A percentile compares a stretch with the other conserved stretches of the same genome.
phyloP scores from a whole-genome alignment of 2,329 filamentous ascomycete species.

The Cercospora sp. region DNA sequence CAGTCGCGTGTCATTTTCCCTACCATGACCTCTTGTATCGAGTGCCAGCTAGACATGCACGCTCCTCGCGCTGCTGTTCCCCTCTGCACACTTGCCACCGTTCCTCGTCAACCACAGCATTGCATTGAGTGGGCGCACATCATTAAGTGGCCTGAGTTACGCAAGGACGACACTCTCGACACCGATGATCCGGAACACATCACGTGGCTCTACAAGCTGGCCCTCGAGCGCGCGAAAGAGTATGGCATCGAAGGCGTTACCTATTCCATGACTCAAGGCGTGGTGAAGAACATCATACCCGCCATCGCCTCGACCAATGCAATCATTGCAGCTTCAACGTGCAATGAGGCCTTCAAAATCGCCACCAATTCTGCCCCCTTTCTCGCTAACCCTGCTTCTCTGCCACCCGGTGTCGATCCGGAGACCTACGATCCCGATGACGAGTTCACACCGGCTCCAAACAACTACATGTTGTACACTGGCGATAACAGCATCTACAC shows the following conservation, averaged over 20 bases:
- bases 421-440: constrained; percentile 27
- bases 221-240: constrained; percentile 75
- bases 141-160: constrained; percentile 83
- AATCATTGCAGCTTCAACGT: constrained; percentile 91
- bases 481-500: constrained; percentile 96
- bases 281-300: constrained; percentile 99
- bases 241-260: constrained; percentile 92
- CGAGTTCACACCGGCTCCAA: constrained; percentile 44
- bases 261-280: constrained; percentile 92
- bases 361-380: constrained; percentile 78
- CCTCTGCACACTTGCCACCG: constrained; percentile 92
- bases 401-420: constrained; percentile 27
- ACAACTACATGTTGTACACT: constrained; percentile 98
- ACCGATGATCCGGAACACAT: constrained; percentile 97
- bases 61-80: constrained; percentile 95
- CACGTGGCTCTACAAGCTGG: constrained; percentile 90
- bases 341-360: constrained; percentile 96
- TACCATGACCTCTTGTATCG: constrained; percentile 91
- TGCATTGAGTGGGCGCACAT: constrained; percentile 99
- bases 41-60: constrained; percentile 98
- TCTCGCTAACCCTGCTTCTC: constrained; percentile 65
- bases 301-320: constrained; percentile 98
- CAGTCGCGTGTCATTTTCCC: constrained; percentile 91
- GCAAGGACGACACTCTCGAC: constrained; percentile 76
- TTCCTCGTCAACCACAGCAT: constrained; percentile 94